Conservation (phyloP, 768 basidiomycete species). For the Nidularia pulvinata region DNA sequence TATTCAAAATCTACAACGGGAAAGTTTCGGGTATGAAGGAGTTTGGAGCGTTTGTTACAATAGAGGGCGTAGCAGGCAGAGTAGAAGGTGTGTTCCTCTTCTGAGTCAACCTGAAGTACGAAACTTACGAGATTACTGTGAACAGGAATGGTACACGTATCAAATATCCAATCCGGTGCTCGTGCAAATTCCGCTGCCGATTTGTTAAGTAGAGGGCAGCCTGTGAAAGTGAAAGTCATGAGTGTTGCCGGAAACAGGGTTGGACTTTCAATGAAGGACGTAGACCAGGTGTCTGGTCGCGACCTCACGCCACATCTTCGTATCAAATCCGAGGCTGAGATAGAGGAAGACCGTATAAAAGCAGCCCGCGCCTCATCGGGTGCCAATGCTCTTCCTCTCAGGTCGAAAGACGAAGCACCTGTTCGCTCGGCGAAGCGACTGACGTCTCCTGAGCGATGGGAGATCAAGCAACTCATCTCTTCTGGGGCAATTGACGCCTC, state of each 20-base stretch:
- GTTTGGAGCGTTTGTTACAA: slow-evolving; percentile 91
- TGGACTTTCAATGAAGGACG: slow-evolving; percentile 97
- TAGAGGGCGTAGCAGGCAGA: slow-evolving; percentile 86
- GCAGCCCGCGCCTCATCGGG: slow-evolving; percentile 73
- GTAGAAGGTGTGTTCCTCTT: slow-evolving; percentile 72
- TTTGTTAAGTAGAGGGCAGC: slow-evolving; percentile 80
- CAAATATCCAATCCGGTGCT: slow-evolving; percentile 83
- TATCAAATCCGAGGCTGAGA: slow-evolving; percentile 92
- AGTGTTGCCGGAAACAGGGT: slow-evolving; percentile 82
- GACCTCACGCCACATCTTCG: slow-evolving; percentile 95
- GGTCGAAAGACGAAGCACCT: slow-evolving; percentile 50
- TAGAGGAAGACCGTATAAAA: slow-evolving; percentile 75
- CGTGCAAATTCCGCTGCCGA: slow-evolving; percentile 89
- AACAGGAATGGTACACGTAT: slow-evolving; percentile 96
- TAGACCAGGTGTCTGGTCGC: slow-evolving; percentile 86
- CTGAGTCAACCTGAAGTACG: not conserved
- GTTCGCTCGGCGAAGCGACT: slow-evolving; percentile 85
- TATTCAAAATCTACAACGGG: slow-evolving; percentile 96
- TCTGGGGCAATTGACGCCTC: slow-evolving; percentile 91
- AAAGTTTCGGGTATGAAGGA: slow-evolving; percentile 87
- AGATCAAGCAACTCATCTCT: slow-evolving; percentile 98
- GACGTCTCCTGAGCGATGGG: slow-evolving; percentile 98
- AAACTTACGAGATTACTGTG: not conserved
- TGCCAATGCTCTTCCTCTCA: slow-evolving; percentile 84
- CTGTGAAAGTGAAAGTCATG: slow-evolving; percentile 97